These are phyloP conservation scores for Incumbomyces delicatus DNA, from an alignment of 2,329 filamentous ascomycete genomes.

Conservation along the genomic window DNA sequence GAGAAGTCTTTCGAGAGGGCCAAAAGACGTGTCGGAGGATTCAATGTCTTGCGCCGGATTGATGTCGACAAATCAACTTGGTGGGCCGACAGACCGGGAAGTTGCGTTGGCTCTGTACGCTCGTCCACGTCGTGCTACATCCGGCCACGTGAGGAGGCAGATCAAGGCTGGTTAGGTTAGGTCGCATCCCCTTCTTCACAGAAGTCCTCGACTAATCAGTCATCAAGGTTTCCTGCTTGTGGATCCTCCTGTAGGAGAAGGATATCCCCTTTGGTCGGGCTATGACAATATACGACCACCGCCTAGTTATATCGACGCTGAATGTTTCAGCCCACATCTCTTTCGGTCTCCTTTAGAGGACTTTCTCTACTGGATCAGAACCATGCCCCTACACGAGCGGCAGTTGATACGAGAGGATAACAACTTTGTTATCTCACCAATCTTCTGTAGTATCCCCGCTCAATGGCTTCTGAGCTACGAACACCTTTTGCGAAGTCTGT, in stretches of 20 bases:
- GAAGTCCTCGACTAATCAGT: not conserved
- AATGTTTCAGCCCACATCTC: not conserved
- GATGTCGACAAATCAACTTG: not conserved
- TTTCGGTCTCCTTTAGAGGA: not conserved
- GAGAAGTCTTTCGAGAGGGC: not conserved
- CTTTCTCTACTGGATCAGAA: constrained; percentile 1
- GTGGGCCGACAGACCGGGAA: not conserved
- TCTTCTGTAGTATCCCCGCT: not conserved
- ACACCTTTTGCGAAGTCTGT: not conserved
- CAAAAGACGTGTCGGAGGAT: not conserved
- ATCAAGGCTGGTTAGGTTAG: constrained; percentile 2
- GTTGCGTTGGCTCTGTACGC: not conserved
- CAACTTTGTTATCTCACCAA: not conserved
- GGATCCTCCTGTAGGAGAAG: not conserved
- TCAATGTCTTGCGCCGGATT: constrained; percentile 1
- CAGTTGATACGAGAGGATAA: not conserved
- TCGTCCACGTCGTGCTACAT: constrained; percentile 2
- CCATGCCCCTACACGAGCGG: not conserved
- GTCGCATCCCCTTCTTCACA: not conserved
- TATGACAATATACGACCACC: constrained; percentile 3
- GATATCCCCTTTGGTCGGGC: constrained; percentile 1
- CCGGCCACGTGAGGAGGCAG: not conserved
- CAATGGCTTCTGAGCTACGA: constrained; percentile 3
- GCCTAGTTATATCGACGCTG: not conserved
- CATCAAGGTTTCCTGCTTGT: not conserved